Base-by-base conservation (phyloP, 495 filamentous ascomycete genomes). In the Penicillium desertorum region DNA sequence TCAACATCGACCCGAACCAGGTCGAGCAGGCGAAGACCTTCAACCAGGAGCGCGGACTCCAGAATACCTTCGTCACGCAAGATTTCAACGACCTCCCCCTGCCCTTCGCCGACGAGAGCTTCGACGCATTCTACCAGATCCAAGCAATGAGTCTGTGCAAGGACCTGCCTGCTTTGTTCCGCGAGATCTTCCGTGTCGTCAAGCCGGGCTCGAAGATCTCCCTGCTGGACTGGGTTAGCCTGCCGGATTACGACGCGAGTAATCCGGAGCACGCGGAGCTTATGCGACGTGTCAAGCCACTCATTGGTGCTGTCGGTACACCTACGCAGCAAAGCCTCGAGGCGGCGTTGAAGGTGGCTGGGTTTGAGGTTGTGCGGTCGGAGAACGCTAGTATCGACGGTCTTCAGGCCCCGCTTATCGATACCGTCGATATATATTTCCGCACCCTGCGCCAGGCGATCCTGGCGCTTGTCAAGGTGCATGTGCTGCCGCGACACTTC, bases 81-180 rank as follows among this genome's bases (percentile, higher is more conserved):
- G 82, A 85, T 58, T 81, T 85, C 68, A 86, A 86, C 66, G 70
- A 67, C 51, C 74, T 85, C 27, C 83, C 83, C 4, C 71, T 85
- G 9, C 83, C 83, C 8, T 83, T 86, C 48, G 78, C 63, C 17
- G 75, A 84, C 62, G 71, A 69, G 45, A 71, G 71, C 57, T 84
- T 86, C 70, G 82, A 86, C 51, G 83, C 77, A 54, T 84, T 86
- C 62, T 86, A 86, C 71, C 79, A 86, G 73, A 85, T 86, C 68
- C 83, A 86, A 59, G 83, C 83, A 2, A 73, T 85, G 42, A 82
- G 79, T 54, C 70, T 86, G 10, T 85, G 81, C 74, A 83, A 83
- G 61, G 81, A 85, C 51, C 68, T 81, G 4, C 59, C 71, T 6
- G 63, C 69, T 7, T 71, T 84, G 14, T 85, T 82, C 64, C 67